A percentile compares a stretch with the other conserved stretches of the same genome.
Evolutionary conservation across 1,284 basidiomycete species (phyloP).

Genomic region (Coniophora puteana): DNA sequence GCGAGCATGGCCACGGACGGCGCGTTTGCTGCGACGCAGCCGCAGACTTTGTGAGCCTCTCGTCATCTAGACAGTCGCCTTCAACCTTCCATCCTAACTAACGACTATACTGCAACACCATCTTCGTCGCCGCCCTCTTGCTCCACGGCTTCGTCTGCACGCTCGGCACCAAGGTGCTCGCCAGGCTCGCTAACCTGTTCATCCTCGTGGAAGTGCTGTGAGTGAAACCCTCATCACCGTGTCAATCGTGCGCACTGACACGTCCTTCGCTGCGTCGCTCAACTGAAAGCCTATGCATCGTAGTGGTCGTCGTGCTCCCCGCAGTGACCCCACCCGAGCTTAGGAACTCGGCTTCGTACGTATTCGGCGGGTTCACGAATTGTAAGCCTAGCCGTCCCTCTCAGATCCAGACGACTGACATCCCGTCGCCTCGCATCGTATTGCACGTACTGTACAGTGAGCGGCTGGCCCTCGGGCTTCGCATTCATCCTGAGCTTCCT

Average conservation of each 20-base stretch:
- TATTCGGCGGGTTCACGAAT: constrained; percentile 28
- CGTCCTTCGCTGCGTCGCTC: no score
- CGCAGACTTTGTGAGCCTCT: constrained; percentile 26
- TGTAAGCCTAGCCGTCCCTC: not conserved
- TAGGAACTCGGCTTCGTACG: constrained; percentile 39
- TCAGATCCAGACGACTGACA: not conserved
- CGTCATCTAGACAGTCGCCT: constrained; percentile 21
- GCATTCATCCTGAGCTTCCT: constrained; percentile 49
- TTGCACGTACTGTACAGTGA: no score
- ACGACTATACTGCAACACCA: no score
- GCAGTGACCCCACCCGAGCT: constrained; percentile 39
- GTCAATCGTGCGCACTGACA: no score
- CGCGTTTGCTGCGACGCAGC: constrained; percentile 24
- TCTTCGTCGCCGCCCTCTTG: no score
- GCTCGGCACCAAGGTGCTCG: constrained; percentile 35
- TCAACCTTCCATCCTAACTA: no score
- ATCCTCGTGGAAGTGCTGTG: constrained; percentile 29
- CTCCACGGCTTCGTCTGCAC: no score
- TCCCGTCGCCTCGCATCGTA: no score
- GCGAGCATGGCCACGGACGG: constrained; percentile 29
- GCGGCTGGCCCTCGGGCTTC: constrained; percentile 44
- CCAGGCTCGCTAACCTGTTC: constrained; percentile 28
- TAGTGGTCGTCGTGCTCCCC: constrained; percentile 44
- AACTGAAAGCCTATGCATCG: constrained; percentile 31
- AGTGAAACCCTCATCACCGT: no score